A percentile compares a stretch with the other conserved stretches of the same genome.
Evolutionary conservation across 441 rosid species (phyloP).

Genomic region (Aquilaria agallochum): DNA sequence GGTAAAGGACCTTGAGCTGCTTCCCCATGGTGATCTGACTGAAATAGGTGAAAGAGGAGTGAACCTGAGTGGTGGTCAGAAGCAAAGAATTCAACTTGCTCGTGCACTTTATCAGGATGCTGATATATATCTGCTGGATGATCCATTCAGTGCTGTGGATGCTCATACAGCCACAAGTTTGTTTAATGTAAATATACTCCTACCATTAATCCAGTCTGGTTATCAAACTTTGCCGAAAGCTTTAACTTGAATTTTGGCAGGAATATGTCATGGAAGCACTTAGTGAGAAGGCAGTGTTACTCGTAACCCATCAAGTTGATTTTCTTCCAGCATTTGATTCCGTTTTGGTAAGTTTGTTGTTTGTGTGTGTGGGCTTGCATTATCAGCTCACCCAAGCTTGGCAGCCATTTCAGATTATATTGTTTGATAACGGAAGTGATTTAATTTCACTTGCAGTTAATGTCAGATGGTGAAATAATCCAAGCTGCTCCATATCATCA

Average conservation of each 20-base stretch:
- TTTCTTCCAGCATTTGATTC: slow-evolving; percentile 90
- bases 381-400: background rate
- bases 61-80: slow-evolving; percentile 97
- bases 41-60: slow-evolving; percentile 99
- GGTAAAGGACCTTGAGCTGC: slow-evolving; percentile 85
- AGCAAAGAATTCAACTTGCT: slow-evolving; percentile 95
- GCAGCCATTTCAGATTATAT: background rate
- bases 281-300: slow-evolving; percentile 64
- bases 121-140: slow-evolving; percentile 91
- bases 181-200: slow-evolving; percentile 56
- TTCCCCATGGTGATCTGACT: slow-evolving; percentile 85
- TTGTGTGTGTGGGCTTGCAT: background rate
- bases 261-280: slow-evolving; percentile 86
- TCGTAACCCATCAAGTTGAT: slow-evolving; percentile 97
- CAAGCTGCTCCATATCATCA: slow-evolving; percentile 75
- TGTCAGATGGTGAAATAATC: slow-evolving; percentile 86
- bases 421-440: background rate
- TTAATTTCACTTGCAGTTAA: slow-evolving; percentile 48
- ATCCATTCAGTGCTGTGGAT: slow-evolving; percentile 98
- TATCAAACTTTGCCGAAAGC: slow-evolving; percentile 10
- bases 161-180: slow-evolving; percentile 93
- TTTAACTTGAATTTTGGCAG: slow-evolving; percentile 37
- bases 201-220: background rate
- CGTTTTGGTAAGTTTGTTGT: slow-evolving; percentile 60
- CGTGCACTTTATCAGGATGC: slow-evolving; percentile 95